phyloP scores from a whole-genome alignment of 768 basidiomycete genomes.

The Hydnum rufescens region DNA sequence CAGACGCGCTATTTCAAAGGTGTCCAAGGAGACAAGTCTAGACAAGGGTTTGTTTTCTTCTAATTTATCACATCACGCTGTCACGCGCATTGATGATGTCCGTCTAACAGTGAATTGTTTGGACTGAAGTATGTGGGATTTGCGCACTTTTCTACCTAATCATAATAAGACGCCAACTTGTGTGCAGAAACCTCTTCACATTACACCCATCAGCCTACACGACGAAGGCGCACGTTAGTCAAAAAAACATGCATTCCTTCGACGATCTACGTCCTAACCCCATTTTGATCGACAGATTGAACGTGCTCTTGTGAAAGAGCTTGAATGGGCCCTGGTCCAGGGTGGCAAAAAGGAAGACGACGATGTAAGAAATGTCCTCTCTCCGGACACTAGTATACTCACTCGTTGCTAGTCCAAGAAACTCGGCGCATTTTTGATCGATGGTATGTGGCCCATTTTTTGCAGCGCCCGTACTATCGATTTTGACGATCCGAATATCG shows the following conservation, averaged over 20 bases:
- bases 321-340: conserved; percentile 66
- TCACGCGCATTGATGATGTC: background rate
- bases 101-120: conserved; percentile 35
- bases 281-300: conserved; percentile 36
- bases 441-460: conserved; percentile 22
- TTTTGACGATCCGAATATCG: no score
- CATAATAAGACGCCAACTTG: background rate
- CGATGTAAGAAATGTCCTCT: conserved; percentile 4
- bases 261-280: background rate
- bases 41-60: conserved; percentile 25
- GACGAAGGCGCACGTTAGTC: conserved; percentile 50
- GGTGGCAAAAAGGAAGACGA: conserved; percentile 19
- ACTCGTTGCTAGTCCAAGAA: conserved; percentile 21
- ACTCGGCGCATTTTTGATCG: conserved; percentile 46
- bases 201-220: conserved; percentile 48
- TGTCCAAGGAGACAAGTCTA: conserved; percentile 53
- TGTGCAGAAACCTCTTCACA: conserved; percentile 54
- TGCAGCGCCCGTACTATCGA: background rate
- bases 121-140: conserved; percentile 24
- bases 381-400: background rate
- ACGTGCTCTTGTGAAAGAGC: conserved; percentile 45
- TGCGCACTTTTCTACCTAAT: background rate
- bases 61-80: background rate
- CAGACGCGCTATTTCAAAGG: conserved; percentile 74
- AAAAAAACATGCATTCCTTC: background rate